Evolutionary conservation across 805 yeast genomes (phyloP).

Genomic region (Lachancea sp.): DNA sequence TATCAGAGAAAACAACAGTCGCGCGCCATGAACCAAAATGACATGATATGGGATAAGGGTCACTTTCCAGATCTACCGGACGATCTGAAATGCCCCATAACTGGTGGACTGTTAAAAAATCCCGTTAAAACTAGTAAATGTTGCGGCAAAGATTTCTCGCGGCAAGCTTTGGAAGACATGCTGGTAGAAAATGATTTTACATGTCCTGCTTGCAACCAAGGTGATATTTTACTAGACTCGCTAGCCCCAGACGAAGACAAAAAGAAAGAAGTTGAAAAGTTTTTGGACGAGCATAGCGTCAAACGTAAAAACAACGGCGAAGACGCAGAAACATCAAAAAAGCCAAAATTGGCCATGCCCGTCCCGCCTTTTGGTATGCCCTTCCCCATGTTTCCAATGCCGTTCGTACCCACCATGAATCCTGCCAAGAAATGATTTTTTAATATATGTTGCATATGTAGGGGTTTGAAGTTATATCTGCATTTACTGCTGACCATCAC

Average conservation of each 20-base stretch:
- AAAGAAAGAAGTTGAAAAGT: conserved; percentile 48
- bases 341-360: conserved; percentile 19
- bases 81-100: conserved; percentile 64
- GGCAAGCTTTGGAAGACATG: conserved; percentile 54
- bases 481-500: conserved; percentile 7
- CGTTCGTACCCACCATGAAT: conserved; percentile 21
- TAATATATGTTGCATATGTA: conserved; percentile 1
- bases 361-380: conserved; percentile 32
- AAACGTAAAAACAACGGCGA: conserved; percentile 8
- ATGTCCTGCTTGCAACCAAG: conserved; percentile 79
- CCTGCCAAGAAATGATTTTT: conserved; percentile 1
- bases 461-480: neutral
- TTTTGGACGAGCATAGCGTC: conserved; percentile 34
- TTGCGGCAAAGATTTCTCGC: conserved; percentile 54
- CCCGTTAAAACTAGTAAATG: conserved; percentile 82
- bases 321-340: conserved; percentile 6
- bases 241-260: conserved; percentile 56
- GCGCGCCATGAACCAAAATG: conserved; percentile 32
- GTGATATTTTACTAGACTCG: conserved; percentile 71
- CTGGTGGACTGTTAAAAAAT: conserved; percentile 52
- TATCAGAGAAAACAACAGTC: conserved; percentile 60
- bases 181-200: conserved; percentile 78
- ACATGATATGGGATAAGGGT: conserved; percentile 44
- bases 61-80: conserved; percentile 41
- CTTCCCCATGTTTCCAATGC: conserved; percentile 35